These are phyloP conservation scores for Yamadazyma sp. DNA, from an alignment of 1,139 yeast species.

Conservation along the genomic window DNA sequence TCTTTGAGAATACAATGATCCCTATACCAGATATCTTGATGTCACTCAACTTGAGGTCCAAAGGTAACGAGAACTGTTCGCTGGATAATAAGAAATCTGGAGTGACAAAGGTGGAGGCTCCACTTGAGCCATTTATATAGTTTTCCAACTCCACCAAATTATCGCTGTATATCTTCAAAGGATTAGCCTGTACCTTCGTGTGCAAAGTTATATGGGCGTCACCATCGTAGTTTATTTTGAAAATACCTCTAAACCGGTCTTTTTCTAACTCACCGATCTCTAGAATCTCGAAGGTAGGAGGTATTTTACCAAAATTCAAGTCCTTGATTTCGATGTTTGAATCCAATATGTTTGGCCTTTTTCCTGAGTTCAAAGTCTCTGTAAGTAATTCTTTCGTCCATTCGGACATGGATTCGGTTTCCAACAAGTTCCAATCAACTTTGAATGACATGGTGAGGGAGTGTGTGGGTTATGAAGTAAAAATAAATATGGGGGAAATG, in stretches of 20 bases:
- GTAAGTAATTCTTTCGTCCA: constrained; percentile 73
- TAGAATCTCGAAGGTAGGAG: constrained; percentile 78
- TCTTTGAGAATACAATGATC: constrained; percentile 76
- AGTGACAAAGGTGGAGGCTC: constrained; percentile 47
- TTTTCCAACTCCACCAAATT: constrained; percentile 45
- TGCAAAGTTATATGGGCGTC: constrained; percentile 78
- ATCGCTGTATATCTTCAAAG: constrained; percentile 66
- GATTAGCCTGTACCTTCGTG: constrained; percentile 84
- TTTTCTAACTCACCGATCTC: constrained; percentile 84
- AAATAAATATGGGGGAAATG: too few species aligned
- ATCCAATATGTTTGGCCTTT: constrained; percentile 72
- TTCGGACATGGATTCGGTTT: constrained; percentile 61
- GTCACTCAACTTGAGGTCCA: constrained; percentile 72
- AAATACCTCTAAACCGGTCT: constrained; percentile 82
- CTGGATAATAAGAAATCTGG: constrained; percentile 70
- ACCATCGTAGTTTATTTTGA: constrained; percentile 77
- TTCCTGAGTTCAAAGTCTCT: constrained; percentile 76
- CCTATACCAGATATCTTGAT: constrained; percentile 79
- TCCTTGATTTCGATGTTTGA: constrained; percentile 73
- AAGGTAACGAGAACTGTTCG: constrained; percentile 73
- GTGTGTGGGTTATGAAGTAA: background rate
- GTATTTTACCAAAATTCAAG: constrained; percentile 71
- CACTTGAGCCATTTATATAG: constrained; percentile 21
- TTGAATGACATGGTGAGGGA: constrained; percentile 62
- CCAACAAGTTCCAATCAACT: constrained; percentile 78